Base-by-base conservation (phyloP, 2,329 filamentous ascomycete genomes). In the Parafenestella ontariensis region DNA sequence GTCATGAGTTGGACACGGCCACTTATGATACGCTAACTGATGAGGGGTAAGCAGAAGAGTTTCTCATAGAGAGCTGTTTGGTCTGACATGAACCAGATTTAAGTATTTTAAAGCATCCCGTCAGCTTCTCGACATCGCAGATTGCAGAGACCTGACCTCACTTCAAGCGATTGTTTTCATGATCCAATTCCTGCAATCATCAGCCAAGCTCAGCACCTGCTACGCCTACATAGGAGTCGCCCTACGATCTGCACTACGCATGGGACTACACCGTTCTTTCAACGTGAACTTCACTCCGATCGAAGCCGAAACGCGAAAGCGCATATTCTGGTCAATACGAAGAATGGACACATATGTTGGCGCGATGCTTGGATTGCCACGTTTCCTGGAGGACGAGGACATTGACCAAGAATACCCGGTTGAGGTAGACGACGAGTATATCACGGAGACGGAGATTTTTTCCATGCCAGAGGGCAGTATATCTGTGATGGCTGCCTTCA, bases 401-500 rank as follows among this genome's bases (percentile, higher is more conserved):
- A 77, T 82, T 46, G 79, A 82, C 54, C 79, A 82, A 52, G 78
- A 81, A 4, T 77, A 74, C 49, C 79, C 79, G 0, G 61, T 73
- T 9, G 79, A 81, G 58, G 73, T 81, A 7, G 80, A 83, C 54
- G 81, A 83, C 50, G 80, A 82, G 50, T 81, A 78, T 62, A 80
- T 83, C 48, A 82, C 80, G 5, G 76, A 78, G 53, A 76, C 76
- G 21, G 78, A 77, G 37, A 80, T 79, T n/a, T 62, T 78, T 46
- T 78, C 83, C 2, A 84, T 85, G 78, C 85, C 85, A 3, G 71
- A 81, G 26, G 82, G 82, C 37, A 75, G 76, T 20, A 81, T 84
- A 2, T 82, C 85, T 3, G 64, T 87, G n/a, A 83, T 87, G 76
- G 79, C 81, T 21, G 86, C 83, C 15, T 82, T 82, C 58, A 88